Evolutionary conservation across 2,329 filamentous ascomycete genomes (phyloP).

Genomic region (Colletotrichum plurivorum): DNA sequence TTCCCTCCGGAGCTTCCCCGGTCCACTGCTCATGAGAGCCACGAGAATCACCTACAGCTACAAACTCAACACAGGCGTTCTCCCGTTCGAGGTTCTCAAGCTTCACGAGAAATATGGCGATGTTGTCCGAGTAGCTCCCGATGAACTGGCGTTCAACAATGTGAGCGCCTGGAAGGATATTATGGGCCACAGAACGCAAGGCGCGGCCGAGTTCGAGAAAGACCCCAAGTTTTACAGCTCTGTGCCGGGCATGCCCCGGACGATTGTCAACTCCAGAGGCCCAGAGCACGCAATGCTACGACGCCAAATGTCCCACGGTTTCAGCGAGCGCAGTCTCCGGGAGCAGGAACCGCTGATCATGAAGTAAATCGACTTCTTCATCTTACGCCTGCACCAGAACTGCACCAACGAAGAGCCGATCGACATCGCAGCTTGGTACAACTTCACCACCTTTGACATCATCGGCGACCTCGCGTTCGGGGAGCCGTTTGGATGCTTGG

Average conservation of each 20-base stretch:
- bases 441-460: conserved; percentile 9
- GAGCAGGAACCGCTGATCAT: conserved; percentile 48
- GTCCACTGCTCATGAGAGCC: conserved; percentile 35
- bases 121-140: conserved; percentile 61
- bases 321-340: conserved; percentile 47
- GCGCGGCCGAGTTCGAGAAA: conserved; percentile 13
- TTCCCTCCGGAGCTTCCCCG: conserved; percentile 24
- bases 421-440: conserved; percentile 41
- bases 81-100: conserved; percentile 45
- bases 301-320: conserved; percentile 46
- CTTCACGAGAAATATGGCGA: conserved; percentile 58
- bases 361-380: conserved; percentile 38
- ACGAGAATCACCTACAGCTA: conserved; percentile 13
- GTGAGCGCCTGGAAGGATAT: conserved; percentile 56
- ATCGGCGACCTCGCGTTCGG: conserved; percentile 43
- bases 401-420: neutral
- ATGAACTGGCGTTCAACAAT: conserved; percentile 61
- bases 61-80: neutral
- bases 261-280: conserved; percentile 38
- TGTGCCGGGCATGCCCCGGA: neutral
- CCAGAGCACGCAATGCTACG: conserved; percentile 42
- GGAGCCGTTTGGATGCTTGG: conserved; percentile 39
- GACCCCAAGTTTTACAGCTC: conserved; percentile 55
- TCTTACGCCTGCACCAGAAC: conserved; percentile 38
- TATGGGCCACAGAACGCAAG: conserved; percentile 47